Base-by-base conservation (phyloP, 139 green algal genomes). In the Volvox africanus region DNA sequence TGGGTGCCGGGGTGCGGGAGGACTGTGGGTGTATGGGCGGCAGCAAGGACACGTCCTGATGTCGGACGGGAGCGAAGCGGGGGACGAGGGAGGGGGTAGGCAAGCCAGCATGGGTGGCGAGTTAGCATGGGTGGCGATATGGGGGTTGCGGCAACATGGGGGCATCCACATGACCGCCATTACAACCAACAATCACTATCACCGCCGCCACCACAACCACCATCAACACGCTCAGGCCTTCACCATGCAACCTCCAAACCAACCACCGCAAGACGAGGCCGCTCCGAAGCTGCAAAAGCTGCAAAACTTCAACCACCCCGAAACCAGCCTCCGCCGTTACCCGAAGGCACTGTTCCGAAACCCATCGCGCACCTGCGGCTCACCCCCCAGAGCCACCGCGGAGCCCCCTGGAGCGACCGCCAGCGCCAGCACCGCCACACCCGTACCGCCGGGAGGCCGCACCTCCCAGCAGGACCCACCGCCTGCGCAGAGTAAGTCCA, bases 321-420 rank as follows among this genome's bases (percentile, higher is more conserved):
- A 12, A 30, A 24, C 26, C 9, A 61, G 30, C 33, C 24, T 0
- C 33, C 35, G 0, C 12, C 20, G 32, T 20, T 30, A 21, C 35
- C 21, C 33, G 12, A 24, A 1, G 21, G 20, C 77, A 21, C 33
- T 17, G 2, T 14, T 20, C 77, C 35, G 9, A 61, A 32, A 67
- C 2, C 79, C n/a, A 30, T 20, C 16, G 0, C 82, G 33, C 62
- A 82, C 85, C 69, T 89, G 85, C 37, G 85, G 69, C 85, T 89
- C 85, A 1, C 85, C 85, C 0, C 20, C 85, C 44, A 89, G 17
- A 12, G 69, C 85, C 85, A 89, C 18, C 44, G 85, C 85, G 17
- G 11, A 21, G 2, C 69, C 85, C 37, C 69, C 85, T 17, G 44
- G 33, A 19, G 85, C 28, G 37, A 89, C 85, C 0, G 69, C 69